phyloP scores from a whole-genome alignment of 202 grass and related monocot genomes.

The Setaria viridis region DNA sequence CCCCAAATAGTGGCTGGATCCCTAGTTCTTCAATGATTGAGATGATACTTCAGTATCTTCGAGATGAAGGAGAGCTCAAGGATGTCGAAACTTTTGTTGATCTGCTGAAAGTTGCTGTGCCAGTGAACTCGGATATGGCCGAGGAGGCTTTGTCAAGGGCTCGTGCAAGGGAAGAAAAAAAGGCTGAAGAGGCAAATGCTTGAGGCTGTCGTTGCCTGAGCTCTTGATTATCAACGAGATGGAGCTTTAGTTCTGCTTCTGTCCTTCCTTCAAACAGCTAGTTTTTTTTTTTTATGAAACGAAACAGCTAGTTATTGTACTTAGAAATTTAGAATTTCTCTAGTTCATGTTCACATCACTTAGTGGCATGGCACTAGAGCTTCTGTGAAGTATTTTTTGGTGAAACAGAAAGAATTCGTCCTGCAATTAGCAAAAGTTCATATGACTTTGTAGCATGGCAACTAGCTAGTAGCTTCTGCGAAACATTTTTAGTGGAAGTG shows the following conservation, averaged over 20 bases:
- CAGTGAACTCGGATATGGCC: constrained; percentile 65
- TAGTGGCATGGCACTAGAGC: too few species aligned
- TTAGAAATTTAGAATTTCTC: neutral
- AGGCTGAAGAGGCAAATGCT: constrained; percentile 40
- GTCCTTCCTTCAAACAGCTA: neutral
- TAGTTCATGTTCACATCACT: neutral
- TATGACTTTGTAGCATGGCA: too few species aligned
- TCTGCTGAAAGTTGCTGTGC: constrained; percentile 71
- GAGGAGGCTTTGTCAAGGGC: constrained; percentile 66
- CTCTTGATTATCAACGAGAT: neutral
- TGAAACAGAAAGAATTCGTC: too few species aligned
- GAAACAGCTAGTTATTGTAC: neutral
- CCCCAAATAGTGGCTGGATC: constrained; percentile 61
- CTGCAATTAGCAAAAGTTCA: too few species aligned
- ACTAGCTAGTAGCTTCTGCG: too few species aligned
- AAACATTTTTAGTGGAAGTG: too few species aligned
- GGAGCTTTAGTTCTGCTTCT: neutral
- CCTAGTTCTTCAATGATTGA: constrained; percentile 60
- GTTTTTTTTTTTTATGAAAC: too few species aligned
- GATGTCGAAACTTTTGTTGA: constrained; percentile 70
- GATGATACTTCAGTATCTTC: constrained; percentile 69
- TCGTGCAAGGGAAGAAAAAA: constrained; percentile 53
- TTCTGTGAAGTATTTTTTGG: too few species aligned
- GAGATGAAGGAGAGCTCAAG: constrained; percentile 53
- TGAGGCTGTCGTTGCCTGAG: constrained; percentile 6